Conservation (phyloP, 768 basidiomycete genomes). For the Leccinum pellstonianum region DNA sequence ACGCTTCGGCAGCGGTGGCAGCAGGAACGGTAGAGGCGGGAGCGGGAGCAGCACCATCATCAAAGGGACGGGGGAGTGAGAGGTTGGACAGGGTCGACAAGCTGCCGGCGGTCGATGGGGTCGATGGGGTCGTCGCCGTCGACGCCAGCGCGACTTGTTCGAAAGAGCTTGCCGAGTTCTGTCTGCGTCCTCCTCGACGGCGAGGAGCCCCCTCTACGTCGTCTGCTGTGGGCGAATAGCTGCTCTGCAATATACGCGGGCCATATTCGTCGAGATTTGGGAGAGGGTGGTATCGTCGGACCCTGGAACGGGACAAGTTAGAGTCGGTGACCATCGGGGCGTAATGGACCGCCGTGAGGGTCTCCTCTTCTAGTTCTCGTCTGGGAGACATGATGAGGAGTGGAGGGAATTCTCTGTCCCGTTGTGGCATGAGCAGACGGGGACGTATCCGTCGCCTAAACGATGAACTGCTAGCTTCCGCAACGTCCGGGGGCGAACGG, state of each 20-base stretch:
- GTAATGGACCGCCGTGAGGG: neutral
- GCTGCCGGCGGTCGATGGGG: neutral
- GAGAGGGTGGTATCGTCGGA: neutral
- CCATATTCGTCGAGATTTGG: neutral
- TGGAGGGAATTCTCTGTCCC: slow-evolving; percentile 22
- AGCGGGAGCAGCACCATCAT: slow-evolving; percentile 13
- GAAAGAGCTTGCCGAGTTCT: slow-evolving; percentile 14
- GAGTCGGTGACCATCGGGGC: neutral
- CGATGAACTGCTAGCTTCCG: neutral
- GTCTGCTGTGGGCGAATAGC: neutral
- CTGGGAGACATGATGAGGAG: slow-evolving; percentile 21
- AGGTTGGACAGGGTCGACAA: slow-evolving; percentile 19
- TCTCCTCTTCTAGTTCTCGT: slow-evolving; percentile 6
- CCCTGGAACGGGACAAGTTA: neutral
- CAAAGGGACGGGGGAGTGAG: slow-evolving; percentile 21
- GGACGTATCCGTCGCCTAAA: slow-evolving; percentile 7
- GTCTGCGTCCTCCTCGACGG: slow-evolving; percentile 7
- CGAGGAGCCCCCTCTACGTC: neutral
- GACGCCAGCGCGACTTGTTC: slow-evolving; percentile 23
- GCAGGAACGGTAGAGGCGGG: neutral
- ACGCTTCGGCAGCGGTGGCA: neutral
- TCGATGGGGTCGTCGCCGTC: neutral
- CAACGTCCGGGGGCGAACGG: neutral
- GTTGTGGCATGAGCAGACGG: slow-evolving; percentile 1
- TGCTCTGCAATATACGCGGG: slow-evolving; percentile 3